Evolutionary conservation across 768 basidiomycete species (phyloP), one percentile per base, ranked within the genome.

Genomic region (Daedaleopsis sinensis): DNA sequence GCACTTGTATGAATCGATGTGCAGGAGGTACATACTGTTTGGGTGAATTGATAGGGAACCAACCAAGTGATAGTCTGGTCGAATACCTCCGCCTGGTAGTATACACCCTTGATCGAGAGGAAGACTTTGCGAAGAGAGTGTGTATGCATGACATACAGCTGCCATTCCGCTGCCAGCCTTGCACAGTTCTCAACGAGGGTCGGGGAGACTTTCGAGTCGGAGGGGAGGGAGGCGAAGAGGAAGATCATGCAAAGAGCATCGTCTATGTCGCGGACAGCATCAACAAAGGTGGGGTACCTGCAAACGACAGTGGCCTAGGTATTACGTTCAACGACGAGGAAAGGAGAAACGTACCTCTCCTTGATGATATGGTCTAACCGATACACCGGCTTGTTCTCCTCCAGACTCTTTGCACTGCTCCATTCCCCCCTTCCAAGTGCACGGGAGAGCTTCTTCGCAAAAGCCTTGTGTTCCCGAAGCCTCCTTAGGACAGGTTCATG

Each of bases 221-320:
- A 90, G 39, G 96, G 96, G 15, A 99, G 82, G 11, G 90, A 88
- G 10, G 96, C 88, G 71, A 98, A 98, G 39, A 99, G 82, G 73
- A 92, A 92, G 60, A 93, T 82, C 86, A 98, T 93, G 77, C 94
- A 98, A 32, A 99, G 82, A 5, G 94, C 96, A 70, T 99, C 97
- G 74, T 98, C 96, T 67, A 98, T 92, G 73, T 99, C 97, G 65
- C 96, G 88, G 23, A 98, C 76, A 38, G 97, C 95, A 71, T 98
- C 94, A 56, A 93, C 84, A 76, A 99, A 99, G 2, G 95, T 97
- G 2, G 97, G 95, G 76, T 99, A 99, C 72, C 96, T 97, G 36
- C 0, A 63, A 32, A 12, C 11, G 21, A 16, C 18, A 15, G 19
- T 53, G 61, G 62, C 15, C 7, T 18, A 55, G 12, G 32, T 2